phyloP scores from a whole-genome alignment of 495 filamentous ascomycete genomes.

The Neurospora sp. region DNA sequence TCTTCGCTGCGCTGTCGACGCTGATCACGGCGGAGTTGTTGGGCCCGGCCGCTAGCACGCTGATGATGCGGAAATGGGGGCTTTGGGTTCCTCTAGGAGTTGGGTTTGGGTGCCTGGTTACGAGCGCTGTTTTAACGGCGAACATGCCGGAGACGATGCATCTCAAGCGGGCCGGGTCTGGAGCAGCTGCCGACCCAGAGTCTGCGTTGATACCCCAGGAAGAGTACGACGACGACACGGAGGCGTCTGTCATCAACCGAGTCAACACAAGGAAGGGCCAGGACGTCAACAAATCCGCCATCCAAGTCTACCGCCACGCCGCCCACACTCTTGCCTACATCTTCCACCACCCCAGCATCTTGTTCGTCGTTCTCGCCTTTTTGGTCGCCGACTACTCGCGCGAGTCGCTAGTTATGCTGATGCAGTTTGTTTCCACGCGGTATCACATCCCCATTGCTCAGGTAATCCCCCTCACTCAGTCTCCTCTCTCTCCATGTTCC shows the following conservation, averaged over 20 bases:
- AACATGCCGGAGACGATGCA: neutral
- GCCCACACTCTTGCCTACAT: neutral
- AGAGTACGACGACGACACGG: neutral
- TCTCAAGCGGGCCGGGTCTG: neutral
- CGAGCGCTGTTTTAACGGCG: neutral
- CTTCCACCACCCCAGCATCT: neutral
- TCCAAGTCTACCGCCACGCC: neutral
- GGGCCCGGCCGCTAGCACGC: neutral
- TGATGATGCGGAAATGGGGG: neutral
- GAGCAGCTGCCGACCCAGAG: neutral
- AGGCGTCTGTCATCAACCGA: neutral
- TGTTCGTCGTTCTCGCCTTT: neutral
- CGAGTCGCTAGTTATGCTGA: neutral
- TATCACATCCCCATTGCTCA: neutral
- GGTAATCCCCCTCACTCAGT: neutral
- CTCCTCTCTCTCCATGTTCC: neutral
- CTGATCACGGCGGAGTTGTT: neutral
- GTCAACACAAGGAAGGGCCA: neutral
- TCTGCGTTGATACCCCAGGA: neutral
- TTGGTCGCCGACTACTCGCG: neutral
- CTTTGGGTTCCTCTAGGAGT: neutral
- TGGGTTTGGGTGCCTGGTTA: neutral
- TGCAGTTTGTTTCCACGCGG: neutral
- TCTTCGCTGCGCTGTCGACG: neutral
- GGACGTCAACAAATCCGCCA: neutral